A percentile compares a stretch with the other conserved stretches of the same genome.
Evolutionary conservation across 768 basidiomycete species (phyloP).

Genomic region (Cyclocybe cylindracea): DNA sequence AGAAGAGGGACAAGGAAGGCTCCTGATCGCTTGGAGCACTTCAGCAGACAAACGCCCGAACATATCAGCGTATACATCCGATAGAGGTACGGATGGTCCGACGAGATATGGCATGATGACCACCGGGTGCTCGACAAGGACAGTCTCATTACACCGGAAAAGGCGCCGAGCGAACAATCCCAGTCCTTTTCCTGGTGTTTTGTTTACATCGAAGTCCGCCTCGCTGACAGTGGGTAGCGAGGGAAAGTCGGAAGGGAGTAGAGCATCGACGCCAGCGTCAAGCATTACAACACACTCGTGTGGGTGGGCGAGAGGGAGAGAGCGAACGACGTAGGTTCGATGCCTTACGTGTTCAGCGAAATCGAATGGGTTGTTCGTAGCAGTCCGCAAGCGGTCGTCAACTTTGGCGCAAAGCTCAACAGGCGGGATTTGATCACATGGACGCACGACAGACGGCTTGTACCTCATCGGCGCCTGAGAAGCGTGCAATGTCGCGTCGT

Average conservation of each 20-base stretch:
- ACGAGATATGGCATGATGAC: conserved; percentile 34
- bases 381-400: background rate
- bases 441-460: too few relatives aligned
- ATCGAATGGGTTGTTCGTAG: conserved; percentile 2
- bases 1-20: conserved; percentile 14
- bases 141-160: conserved; percentile 21
- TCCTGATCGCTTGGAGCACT: conserved; percentile 17
- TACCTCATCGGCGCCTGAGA: too few relatives aligned
- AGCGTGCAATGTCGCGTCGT: too few relatives aligned
- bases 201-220: conserved; percentile 9
- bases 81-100: conserved; percentile 18
- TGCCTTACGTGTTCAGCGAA: conserved; percentile 3
- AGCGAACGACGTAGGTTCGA: conserved; percentile 7
- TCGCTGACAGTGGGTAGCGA: background rate
- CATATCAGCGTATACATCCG: conserved; percentile 24
- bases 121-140: conserved; percentile 33
- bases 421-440: background rate
- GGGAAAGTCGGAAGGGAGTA: conserved; percentile 19
- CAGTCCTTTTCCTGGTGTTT: conserved; percentile 16
- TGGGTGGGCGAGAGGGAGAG: background rate
- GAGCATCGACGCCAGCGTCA: conserved; percentile 27
- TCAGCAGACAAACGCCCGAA: conserved; percentile 25
- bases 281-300: conserved; percentile 28
- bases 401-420: background rate
- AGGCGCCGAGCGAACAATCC: conserved; percentile 27